Conservation (phyloP, 2,329 filamentous ascomycete genomes). For the Colletotrichum viniferum region DNA sequence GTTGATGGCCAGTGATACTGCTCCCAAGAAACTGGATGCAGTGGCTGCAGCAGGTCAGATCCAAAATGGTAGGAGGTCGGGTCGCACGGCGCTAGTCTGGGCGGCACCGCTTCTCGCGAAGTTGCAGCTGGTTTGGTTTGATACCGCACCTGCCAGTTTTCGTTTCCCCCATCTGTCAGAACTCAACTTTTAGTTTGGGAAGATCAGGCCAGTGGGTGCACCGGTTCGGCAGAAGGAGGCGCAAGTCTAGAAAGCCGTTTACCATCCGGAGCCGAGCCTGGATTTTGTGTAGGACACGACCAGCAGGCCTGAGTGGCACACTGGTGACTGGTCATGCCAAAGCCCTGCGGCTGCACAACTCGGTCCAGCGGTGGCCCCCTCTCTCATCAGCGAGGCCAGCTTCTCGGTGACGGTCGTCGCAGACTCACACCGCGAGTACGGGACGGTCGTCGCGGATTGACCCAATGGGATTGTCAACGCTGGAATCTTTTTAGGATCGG, state of each 20-base stretch:
- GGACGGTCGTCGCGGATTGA: not conserved
- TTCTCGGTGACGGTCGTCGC: not conserved
- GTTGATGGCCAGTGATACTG: not conserved
- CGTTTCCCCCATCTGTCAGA: slow-evolving; percentile 5
- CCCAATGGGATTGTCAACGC: not conserved
- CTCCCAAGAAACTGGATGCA: not conserved
- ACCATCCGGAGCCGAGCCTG: slow-evolving; percentile 2
- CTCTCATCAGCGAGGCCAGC: not conserved
- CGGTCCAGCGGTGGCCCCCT: slow-evolving; percentile 4
- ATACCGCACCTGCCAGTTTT: not conserved
- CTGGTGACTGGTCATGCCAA: slow-evolving; percentile 2
- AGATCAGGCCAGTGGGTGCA: slow-evolving; percentile 7
- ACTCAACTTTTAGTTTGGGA: not conserved
- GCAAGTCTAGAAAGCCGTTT: not conserved
- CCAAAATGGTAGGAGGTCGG: slow-evolving; percentile 16
- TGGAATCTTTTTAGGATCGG: not conserved
- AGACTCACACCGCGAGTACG: not conserved
- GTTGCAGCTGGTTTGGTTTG: not conserved
- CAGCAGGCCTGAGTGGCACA: not conserved
- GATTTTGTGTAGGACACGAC: not conserved
- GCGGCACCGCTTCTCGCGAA: not conserved
- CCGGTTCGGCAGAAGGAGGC: not conserved
- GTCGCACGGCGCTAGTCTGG: slow-evolving; percentile 16
- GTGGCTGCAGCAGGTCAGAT: slow-evolving; percentile 7
- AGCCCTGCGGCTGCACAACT: slow-evolving; percentile 5